These are phyloP conservation scores for Aspergillus ruber DNA, from an alignment of 2,329 filamentous ascomycete species.

Conservation along the genomic window DNA sequence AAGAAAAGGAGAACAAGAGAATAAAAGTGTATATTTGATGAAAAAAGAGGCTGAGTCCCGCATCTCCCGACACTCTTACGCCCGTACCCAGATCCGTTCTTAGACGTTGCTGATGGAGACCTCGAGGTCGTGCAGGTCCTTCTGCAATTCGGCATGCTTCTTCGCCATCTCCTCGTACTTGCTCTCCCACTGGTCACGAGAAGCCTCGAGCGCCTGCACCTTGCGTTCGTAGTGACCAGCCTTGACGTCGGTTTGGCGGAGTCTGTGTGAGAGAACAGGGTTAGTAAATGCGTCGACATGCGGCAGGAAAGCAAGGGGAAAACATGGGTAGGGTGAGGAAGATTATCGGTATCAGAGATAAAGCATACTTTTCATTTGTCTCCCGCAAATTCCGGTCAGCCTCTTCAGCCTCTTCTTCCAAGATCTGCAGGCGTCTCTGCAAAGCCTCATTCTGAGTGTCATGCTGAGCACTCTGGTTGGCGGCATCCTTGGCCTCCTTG, in stretches of 20 bases:
- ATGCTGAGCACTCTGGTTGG: constrained; percentile 73
- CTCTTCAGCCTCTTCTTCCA: constrained; percentile 96
- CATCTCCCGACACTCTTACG: constrained; percentile 21
- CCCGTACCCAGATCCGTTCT: constrained; percentile 32
- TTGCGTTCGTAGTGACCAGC: constrained; percentile 99
- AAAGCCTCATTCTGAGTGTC: constrained; percentile 88
- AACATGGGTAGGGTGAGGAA: background rate
- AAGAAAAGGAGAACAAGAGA: background rate
- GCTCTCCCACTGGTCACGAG: constrained; percentile 88
- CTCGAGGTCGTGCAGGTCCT: constrained; percentile 88
- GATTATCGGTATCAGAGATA: constrained; percentile 25
- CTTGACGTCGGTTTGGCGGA: constrained; percentile 98
- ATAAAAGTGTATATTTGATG: constrained; percentile 11
- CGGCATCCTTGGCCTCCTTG: constrained; percentile 80
- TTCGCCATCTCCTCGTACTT: constrained; percentile 98
- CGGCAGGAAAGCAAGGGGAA: background rate
- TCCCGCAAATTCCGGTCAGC: constrained; percentile 94
- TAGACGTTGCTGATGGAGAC: constrained; percentile 90
- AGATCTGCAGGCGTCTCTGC: constrained; percentile 83
- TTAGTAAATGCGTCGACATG: constrained; percentile 9
- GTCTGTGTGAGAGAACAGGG: constrained; percentile 50
- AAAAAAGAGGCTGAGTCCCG: constrained; percentile 19
- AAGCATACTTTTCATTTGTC: constrained; percentile 86
- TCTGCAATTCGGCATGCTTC: constrained; percentile 77
- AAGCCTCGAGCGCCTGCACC: constrained; percentile 88